Base-by-base conservation (phyloP, 805 yeast genomes). In the Wickerhamiella azyma region DNA sequence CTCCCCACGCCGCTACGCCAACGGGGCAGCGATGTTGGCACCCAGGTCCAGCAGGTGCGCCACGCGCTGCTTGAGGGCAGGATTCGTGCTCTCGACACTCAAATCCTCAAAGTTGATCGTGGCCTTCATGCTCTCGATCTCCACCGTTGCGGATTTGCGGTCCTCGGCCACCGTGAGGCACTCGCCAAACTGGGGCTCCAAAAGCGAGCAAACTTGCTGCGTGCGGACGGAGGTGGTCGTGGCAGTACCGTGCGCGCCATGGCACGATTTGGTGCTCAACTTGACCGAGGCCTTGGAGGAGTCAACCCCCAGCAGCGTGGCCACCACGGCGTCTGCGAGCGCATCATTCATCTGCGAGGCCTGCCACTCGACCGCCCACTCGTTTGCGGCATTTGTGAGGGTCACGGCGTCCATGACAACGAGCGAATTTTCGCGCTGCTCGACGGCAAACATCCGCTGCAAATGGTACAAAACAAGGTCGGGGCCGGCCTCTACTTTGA, bases 251-350 rank as follows among this genome's bases (percentile, higher is more conserved):
- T n/a, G n/a, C n/a, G 39, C 43, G 48, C 65, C 69, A 58, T 77
- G 81, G 1, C 81, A 78, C 1, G 69, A 52, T 45, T 72, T 71
- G 5, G 94, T 77, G 11, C 94, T 77, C 52, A 85, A 62, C 59
- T 89, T 92, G 26, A 92, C 94, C 6, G 96, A 85, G 1, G 96
- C 94, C 9, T 96, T 96, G 0, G 95, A 79, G 0, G 95, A 80
- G 60, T 92, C 98, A 37, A 89, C 92, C 39, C 94, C 84, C 63
- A 89, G 72, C 28, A 92, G 63, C 33, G 92, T 85, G 0, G 96
- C 96, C 48, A 92, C 75, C 1, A 86, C 82, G 13, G 95, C 80
- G 58, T 92, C 99, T 0, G 98, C 98, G 51, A 92, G 75, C 0
- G 96, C 81, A 57, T 92, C 98, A 50, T 83, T 88, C 66, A 86